phyloP scores from a whole-genome alignment of 176 grass and related monocot genomes.

The Lolium rigidum region DNA sequence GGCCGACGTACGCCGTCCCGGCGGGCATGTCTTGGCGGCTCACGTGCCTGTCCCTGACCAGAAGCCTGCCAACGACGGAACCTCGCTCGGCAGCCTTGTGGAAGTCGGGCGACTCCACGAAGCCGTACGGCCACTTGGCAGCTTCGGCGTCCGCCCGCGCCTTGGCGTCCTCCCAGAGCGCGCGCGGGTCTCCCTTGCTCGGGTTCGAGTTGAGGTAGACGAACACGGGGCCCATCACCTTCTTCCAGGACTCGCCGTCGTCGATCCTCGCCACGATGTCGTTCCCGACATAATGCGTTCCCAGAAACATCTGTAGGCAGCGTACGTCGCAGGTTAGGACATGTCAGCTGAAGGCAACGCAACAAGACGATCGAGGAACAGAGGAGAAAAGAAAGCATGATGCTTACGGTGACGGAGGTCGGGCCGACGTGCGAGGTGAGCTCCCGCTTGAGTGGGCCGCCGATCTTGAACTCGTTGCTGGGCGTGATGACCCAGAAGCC shows the following conservation, averaged over 20 bases:
- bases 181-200: neutral
- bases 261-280: conserved; percentile 51
- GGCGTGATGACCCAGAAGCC: conserved; percentile 89
- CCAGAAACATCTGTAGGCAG: conserved; percentile 61
- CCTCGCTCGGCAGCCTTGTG: conserved; percentile 58
- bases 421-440: conserved; percentile 88
- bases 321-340: too few species aligned
- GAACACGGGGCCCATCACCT: conserved; percentile 84
- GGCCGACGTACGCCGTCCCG: conserved; percentile 47
- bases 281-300: conserved; percentile 65
- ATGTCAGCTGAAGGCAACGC: too few species aligned
- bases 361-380: too few species aligned
- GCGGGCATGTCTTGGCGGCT: conserved; percentile 4
- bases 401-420: conserved; percentile 47
- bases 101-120: conserved; percentile 61
- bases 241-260: conserved; percentile 77
- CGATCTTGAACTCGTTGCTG: conserved; percentile 72
- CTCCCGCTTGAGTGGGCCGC: conserved; percentile 68
- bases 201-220: conserved; percentile 73
- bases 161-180: conserved; percentile 79
- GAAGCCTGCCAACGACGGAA: conserved; percentile 44
- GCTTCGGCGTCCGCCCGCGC: conserved; percentile 54
- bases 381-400: too few species aligned
- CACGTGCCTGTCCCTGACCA: conserved; percentile 48
- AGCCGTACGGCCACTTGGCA: conserved; percentile 73